Conservation (phyloP, 306 rosid species). For the Senna siamea region DNA sequence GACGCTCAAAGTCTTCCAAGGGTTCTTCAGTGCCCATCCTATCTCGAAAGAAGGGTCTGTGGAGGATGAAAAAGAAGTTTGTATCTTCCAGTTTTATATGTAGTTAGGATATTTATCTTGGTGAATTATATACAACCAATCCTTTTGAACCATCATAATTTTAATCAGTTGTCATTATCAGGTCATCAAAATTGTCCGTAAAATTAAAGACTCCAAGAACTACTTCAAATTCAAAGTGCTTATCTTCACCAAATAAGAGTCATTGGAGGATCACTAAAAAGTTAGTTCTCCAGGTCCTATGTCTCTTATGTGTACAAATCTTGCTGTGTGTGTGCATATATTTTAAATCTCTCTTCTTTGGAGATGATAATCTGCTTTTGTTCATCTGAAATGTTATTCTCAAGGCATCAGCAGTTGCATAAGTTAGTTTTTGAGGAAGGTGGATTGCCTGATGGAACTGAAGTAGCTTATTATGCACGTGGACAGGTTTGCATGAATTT, state of each 20-base stretch:
- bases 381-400: constrained; percentile 39
- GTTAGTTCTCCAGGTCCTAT: constrained; percentile 46
- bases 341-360: constrained; percentile 10
- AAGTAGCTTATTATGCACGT: constrained; percentile 93
- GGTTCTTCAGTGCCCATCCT: constrained; percentile 50
- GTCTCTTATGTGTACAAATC: constrained; percentile 23
- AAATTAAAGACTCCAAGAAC: constrained; percentile 62
- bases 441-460: constrained; percentile 97
- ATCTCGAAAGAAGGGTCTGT: constrained; percentile 48
- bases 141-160: constrained; percentile 12
- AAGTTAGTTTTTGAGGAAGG: constrained; percentile 90
- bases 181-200: constrained; percentile 63
- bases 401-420: constrained; percentile 83
- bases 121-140: constrained; percentile 30
- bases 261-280: constrained; percentile 85
- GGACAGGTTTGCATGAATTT: constrained; percentile 76
- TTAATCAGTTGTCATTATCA: constrained; percentile 44
- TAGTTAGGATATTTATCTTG: constrained; percentile 34
- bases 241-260: constrained; percentile 62
- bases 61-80: constrained; percentile 65
- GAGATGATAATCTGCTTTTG: constrained; percentile 28
- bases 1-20: constrained; percentile 52
- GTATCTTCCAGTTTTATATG: constrained; percentile 41
- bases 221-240: constrained; percentile 50
- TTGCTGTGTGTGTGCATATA: not conserved